Conservation (phyloP, 768 basidiomycete genomes). For the Sporobolomyces pararoseus region DNA sequence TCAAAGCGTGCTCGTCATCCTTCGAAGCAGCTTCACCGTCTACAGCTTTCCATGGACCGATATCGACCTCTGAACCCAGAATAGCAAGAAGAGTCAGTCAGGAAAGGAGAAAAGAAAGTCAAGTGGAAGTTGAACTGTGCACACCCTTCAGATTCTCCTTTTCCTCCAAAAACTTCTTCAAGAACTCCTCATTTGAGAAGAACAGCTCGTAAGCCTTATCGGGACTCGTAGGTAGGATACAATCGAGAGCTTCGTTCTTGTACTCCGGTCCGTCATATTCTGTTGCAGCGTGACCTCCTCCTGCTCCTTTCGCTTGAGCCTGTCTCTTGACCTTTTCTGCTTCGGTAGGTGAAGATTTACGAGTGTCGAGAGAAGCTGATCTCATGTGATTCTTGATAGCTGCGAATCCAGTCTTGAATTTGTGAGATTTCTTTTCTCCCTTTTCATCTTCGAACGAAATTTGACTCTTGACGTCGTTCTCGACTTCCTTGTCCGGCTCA, state of each 20-base stretch:
- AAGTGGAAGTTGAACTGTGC: too few relatives aligned
- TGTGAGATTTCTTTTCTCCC: slow-evolving; percentile 35
- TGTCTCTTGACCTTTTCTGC: slow-evolving; percentile 36
- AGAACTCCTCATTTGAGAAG: slow-evolving; percentile 79
- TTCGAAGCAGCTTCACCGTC: slow-evolving; percentile 53
- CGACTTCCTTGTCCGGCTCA: slow-evolving; percentile 3
- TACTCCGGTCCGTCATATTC: slow-evolving; percentile 35
- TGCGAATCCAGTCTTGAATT: slow-evolving; percentile 14
- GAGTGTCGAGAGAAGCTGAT: not conserved
- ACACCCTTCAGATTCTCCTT: slow-evolving; percentile 81
- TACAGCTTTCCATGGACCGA: slow-evolving; percentile 70
- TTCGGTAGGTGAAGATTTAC: slow-evolving; percentile 19
- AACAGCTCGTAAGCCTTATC: slow-evolving; percentile 89
- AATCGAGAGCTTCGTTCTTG: slow-evolving; percentile 32
- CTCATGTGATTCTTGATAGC: not conserved
- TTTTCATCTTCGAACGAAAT: slow-evolving; percentile 37
- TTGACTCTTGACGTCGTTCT: slow-evolving; percentile 26
- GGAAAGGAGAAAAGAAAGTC: not conserved
- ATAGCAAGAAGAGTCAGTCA: not conserved
- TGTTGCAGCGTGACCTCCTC: slow-evolving; percentile 22
- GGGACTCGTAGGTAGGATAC: slow-evolving; percentile 71
- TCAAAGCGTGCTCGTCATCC: slow-evolving; percentile 62
- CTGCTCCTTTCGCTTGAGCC: slow-evolving; percentile 4
- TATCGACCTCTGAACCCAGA: slow-evolving; percentile 69
- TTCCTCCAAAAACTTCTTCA: slow-evolving; percentile 80